Evolutionary conservation across 768 basidiomycete genomes (phyloP), one percentile per base, ranked within the genome.

Genomic region (Termitomyces bulborhizus): DNA sequence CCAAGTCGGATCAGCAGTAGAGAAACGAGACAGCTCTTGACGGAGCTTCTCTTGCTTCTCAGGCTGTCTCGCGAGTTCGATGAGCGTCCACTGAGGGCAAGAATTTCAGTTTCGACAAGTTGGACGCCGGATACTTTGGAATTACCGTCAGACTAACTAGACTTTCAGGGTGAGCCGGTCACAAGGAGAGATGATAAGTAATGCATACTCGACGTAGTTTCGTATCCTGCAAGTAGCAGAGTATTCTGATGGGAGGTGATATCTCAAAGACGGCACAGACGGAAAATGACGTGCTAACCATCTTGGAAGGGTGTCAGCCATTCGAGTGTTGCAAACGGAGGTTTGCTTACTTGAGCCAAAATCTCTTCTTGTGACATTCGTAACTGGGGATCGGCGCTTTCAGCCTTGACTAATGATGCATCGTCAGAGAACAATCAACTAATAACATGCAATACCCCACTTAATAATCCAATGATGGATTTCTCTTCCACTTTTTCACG

Each of bases 141-240:
- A 13, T 29, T 56, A 73, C 73, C 3, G 73, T 76, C 1, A 76
- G 58, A 55, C 70, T 73, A 48, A 74, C 73, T 71, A 36, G 11
- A 40, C 11, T 36, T 32, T 32, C 5, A 8, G 32, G 21, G 41
- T 53, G 21, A 52, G 21, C 24, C 8, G 6, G 21, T 32, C 13
- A 21, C 8, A 26, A 36, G 15, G 15, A 16, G 15, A 26, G 6
- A 16, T 26, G 11, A 44, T 6, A 1, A 42, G 1, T 7, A 11
- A 44, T 42, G 65, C 73, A 46, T 57, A 77, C 76, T 73, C 0
- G 76, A 76, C 2, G 80, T 82, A 4, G 81, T 82, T 65, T 82
- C 81, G 51, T 82, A 83, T 37, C 74, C 74, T 32, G 74, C 75
- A 34, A 74, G 47, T 1, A 76, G 51, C 1, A 76, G 59, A 3